Conservation (phyloP, 352 stramenopile genomes). For the Albugo candida region DNA sequence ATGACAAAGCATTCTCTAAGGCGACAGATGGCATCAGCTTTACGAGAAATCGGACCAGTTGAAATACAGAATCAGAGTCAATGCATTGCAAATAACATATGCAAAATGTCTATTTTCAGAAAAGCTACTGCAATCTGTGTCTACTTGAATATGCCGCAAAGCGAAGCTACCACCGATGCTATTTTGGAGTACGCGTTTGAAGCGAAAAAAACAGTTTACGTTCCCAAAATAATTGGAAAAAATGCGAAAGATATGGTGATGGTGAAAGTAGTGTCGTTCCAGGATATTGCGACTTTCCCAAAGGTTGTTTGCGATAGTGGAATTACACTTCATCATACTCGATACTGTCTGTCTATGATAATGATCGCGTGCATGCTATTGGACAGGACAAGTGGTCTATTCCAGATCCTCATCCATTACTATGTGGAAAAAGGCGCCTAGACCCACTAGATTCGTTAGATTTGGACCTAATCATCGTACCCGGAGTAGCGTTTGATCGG, state of each 20-base stretch:
- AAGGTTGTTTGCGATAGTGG: constrained; percentile 19
- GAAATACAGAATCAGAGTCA: constrained; percentile 35
- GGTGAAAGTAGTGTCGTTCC: constrained; percentile 33
- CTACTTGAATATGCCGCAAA: constrained; percentile 66
- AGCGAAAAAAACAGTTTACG: constrained; percentile 54
- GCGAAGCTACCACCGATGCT: constrained; percentile 35
- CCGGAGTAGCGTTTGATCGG: constrained; percentile 65
- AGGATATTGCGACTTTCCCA: constrained; percentile 61
- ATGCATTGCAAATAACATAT: constrained; percentile 22
- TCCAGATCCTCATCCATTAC: constrained; percentile 25
- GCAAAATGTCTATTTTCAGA: constrained; percentile 28
- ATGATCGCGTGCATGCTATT: no score
- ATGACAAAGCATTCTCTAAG: constrained; percentile 41
- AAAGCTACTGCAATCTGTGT: constrained; percentile 29
- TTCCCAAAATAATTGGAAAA: constrained; percentile 68
- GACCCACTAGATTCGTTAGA: constrained; percentile 26
- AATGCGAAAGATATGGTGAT: constrained; percentile 57
- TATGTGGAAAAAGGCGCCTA: constrained; percentile 12
- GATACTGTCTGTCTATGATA: background rate
- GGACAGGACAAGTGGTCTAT: constrained; percentile 79
- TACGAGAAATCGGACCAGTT: constrained; percentile 18
- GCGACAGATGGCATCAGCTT: constrained; percentile 19
- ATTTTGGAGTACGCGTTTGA: constrained; percentile 39
- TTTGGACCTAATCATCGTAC: constrained; percentile 63
- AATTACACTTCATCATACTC: background rate